Evolutionary conservation across 129 eudicot species (phyloP).

Genomic region (Flaveria ramosissima): DNA sequence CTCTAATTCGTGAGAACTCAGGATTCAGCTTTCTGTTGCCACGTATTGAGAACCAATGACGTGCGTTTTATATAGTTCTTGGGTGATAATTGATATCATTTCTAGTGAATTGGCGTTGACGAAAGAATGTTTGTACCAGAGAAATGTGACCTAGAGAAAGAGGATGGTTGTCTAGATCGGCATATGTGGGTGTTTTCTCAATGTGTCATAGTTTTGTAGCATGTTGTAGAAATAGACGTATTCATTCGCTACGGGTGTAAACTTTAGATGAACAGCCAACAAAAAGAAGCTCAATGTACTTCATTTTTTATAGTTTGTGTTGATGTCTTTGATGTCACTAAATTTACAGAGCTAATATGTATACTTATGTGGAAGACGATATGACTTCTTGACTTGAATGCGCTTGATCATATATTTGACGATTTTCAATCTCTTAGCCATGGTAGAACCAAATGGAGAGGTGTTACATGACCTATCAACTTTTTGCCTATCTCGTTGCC

Average conservation of each 20-base stretch:
- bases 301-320: neutral
- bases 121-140: constrained; percentile 6
- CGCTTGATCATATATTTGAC: neutral
- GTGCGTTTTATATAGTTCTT: constrained; percentile 17
- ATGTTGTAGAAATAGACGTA: constrained; percentile 27
- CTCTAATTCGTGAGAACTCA: constrained; percentile 64
- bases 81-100: constrained; percentile 19
- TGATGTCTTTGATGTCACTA: neutral
- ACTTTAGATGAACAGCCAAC: constrained; percentile 13
- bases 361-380: neutral
- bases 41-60: constrained; percentile 43
- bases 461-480: no score
- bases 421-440: neutral
- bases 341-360: no score
- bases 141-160: neutral
- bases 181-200: neutral
- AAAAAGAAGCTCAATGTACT: neutral
- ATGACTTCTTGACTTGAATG: neutral
- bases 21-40: constrained; percentile 85
- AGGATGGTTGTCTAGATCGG: constrained; percentile 14
- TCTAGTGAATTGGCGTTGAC: neutral
- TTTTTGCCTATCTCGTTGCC: neutral
- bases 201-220: constrained; percentile 17
- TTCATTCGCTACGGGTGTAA: neutral
- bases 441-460: no score